Evolutionary conservation across 345 rosid genomes (phyloP).

Genomic region (Gossypium arboreum): DNA sequence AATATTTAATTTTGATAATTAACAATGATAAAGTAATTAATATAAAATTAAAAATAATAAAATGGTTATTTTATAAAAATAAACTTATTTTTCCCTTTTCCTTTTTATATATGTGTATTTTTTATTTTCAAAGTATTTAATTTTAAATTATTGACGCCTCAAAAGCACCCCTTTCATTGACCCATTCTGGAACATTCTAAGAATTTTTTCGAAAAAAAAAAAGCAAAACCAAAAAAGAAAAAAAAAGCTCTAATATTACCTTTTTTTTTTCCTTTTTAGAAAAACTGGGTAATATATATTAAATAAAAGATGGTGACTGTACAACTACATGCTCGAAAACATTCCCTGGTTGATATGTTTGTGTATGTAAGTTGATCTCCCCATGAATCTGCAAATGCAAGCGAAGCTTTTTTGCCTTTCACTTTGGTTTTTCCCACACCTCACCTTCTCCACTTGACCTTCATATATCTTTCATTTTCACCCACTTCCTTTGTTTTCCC

Average conservation of each 20-base stretch:
- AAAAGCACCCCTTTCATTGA: background rate
- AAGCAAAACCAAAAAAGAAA: too few species aligned
- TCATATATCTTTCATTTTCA: background rate
- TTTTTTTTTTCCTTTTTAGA: background rate
- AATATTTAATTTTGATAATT: too few species aligned
- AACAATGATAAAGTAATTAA: too few species aligned
- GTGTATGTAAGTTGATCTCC: slow-evolving; percentile 9
- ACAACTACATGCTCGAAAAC: slow-evolving; percentile 32
- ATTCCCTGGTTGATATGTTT: slow-evolving; percentile 17
- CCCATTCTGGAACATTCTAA: background rate
- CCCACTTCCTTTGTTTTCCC: background rate
- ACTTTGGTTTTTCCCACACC: slow-evolving; percentile 21
- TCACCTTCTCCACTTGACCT: background rate
- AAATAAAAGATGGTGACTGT: slow-evolving; percentile 31
- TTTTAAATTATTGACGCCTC: background rate
- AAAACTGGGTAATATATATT: background rate
- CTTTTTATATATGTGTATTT: too few species aligned
- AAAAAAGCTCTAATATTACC: background rate
- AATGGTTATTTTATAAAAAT: too few species aligned
- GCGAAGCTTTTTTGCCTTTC: slow-evolving; percentile 29
- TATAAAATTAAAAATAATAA: too few species aligned
- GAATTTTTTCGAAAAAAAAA: too few species aligned
- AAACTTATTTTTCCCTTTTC: too few species aligned
- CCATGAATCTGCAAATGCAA: slow-evolving; percentile 38
- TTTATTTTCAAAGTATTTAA: too few species aligned